Evolutionary conservation across 306 rosid genomes (phyloP).

Genomic region (Macrotyloma uniflorum): DNA sequence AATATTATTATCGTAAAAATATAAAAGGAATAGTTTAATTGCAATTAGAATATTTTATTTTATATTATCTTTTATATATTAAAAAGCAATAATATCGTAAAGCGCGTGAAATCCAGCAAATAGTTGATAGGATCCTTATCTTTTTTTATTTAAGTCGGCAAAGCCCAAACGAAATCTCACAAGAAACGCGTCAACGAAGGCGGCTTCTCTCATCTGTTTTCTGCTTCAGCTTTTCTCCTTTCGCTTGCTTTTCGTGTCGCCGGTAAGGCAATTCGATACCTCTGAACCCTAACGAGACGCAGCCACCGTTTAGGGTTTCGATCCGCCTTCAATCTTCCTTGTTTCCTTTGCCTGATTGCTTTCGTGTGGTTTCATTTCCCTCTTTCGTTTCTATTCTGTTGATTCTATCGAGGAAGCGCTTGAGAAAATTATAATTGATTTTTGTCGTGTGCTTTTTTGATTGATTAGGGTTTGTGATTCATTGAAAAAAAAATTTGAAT

Average conservation of each 20-base stretch:
- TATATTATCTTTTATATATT: too few relatives aligned
- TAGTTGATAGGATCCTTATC: background rate
- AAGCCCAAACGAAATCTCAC: background rate
- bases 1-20: too few relatives aligned
- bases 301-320: slow-evolving; percentile 55
- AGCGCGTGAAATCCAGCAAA: slow-evolving; percentile 21
- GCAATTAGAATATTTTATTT: too few relatives aligned
- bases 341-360: slow-evolving; percentile 20
- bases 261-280: slow-evolving; percentile 77
- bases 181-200: slow-evolving; percentile 37
- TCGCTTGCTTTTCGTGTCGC: slow-evolving; percentile 35
- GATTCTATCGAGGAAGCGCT: slow-evolving; percentile 24
- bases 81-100: too few relatives aligned
- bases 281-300: slow-evolving; percentile 52
- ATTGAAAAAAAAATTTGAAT: background rate
- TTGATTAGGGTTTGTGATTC: slow-evolving; percentile 37
- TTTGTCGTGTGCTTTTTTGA: background rate
- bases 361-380: background rate
- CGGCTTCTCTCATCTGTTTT: slow-evolving; percentile 10
- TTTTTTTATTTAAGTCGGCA: background rate
- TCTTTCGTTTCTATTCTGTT: slow-evolving; percentile 1
- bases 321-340: background rate
- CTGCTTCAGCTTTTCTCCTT: background rate
- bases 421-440: slow-evolving; percentile 19
- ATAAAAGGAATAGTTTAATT: too few relatives aligned